These are phyloP conservation scores for Aspergillus heteromorphus DNA, from an alignment of 495 filamentous ascomycete genomes.

Conservation along the genomic window DNA sequence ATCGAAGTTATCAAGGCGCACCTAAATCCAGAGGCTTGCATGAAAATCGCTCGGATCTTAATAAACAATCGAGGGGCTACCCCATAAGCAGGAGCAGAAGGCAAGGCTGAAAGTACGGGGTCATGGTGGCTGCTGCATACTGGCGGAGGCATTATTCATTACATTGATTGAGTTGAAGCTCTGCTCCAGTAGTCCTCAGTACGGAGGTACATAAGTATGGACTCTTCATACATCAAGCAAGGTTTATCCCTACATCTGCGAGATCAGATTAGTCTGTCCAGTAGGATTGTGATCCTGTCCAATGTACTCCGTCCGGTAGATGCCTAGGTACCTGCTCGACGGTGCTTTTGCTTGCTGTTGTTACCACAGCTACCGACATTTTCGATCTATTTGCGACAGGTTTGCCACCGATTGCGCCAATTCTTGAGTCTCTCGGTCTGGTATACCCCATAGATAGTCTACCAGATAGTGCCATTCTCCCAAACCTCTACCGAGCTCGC, in stretches of 20 bases:
- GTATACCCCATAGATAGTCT: background rate
- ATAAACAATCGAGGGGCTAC: background rate
- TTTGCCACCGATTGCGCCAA: background rate
- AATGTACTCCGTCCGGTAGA: background rate
- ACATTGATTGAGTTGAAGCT: background rate
- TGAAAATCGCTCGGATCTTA: background rate
- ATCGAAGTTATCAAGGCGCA: no score
- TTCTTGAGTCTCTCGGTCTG: background rate
- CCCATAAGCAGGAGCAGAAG: background rate
- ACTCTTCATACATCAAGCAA: background rate
- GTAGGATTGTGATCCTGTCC: no score
- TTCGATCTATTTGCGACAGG: background rate
- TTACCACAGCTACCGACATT: background rate
- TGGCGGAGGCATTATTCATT: no score
- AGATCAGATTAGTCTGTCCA: conserved; percentile 3
- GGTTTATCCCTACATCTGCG: conserved; percentile 1
- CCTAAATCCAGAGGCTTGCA: background rate
- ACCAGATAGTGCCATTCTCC: background rate
- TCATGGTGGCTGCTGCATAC: no score
- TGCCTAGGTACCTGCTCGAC: background rate
- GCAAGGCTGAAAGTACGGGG: background rate
- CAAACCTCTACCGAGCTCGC: background rate
- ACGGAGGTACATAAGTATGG: background rate
- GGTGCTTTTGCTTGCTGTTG: background rate
- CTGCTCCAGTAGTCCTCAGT: background rate